phyloP scores from a whole-genome alignment of 116 monocot genomes.

The Dioscorea cayenensis region DNA sequence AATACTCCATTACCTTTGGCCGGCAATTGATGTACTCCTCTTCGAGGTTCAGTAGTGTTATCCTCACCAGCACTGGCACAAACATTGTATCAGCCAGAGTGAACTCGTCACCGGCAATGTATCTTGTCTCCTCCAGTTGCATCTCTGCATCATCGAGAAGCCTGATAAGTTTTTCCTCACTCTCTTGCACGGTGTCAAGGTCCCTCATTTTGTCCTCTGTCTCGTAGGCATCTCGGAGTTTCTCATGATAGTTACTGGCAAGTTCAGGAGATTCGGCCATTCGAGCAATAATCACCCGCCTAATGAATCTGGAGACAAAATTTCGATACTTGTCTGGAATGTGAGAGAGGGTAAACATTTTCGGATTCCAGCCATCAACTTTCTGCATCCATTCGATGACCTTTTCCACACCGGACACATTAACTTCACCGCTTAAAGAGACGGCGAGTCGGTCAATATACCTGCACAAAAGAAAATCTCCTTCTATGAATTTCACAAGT shows the following conservation, averaged over 20 bases:
- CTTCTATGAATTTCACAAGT: not conserved
- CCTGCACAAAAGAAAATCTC: slow-evolving; percentile 27
- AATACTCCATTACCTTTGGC: slow-evolving; percentile 62
- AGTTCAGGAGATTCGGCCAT: slow-evolving; percentile 90
- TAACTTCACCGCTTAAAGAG: slow-evolving; percentile 40
- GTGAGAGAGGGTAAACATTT: slow-evolving; percentile 79
- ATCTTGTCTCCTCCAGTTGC: slow-evolving; percentile 46
- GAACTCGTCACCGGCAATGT: slow-evolving; percentile 68
- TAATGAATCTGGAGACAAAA: slow-evolving; percentile 69
- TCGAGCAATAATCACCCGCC: slow-evolving; percentile 79
- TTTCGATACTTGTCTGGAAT: slow-evolving; percentile 59
- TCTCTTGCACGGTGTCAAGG: slow-evolving; percentile 42
- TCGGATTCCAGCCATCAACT: slow-evolving; percentile 84
- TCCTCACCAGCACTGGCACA: slow-evolving; percentile 57
- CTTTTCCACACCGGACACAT: slow-evolving; percentile 16
- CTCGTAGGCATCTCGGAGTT: slow-evolving; percentile 77
- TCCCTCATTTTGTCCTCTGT: slow-evolving; percentile 75
- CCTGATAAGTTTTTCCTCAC: slow-evolving; percentile 53
- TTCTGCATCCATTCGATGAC: slow-evolving; percentile 77
- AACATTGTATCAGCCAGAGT: slow-evolving; percentile 83
- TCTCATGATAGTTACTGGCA: slow-evolving; percentile 77
- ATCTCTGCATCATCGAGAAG: slow-evolving; percentile 80
- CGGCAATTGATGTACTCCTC: slow-evolving; percentile 59
- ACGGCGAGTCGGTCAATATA: slow-evolving; percentile 77
- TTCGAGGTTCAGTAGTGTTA: slow-evolving; percentile 66